Percentiles rank a stretch among this genome's conserved stretches.
Conservation (phyloP, 345 rosid genomes). For the Mangifera indica region DNA sequence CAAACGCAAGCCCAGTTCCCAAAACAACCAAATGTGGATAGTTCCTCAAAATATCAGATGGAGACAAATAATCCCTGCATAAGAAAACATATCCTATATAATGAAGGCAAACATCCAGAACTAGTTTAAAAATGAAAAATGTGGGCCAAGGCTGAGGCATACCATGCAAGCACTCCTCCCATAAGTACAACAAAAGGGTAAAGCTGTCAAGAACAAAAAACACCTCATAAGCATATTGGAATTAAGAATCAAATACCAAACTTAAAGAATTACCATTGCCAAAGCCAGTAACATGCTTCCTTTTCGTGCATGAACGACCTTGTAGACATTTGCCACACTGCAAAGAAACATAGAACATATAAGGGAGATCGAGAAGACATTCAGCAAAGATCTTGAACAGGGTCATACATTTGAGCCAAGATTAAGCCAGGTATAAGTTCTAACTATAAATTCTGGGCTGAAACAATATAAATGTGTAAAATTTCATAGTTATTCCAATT, state of each 20-base stretch:
- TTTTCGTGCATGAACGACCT: constrained; percentile 78
- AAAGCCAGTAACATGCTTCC: constrained; percentile 86
- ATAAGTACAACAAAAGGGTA: constrained; percentile 71
- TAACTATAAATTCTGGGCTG: background rate
- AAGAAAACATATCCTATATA: constrained; percentile 18
- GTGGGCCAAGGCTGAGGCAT: constrained; percentile 22
- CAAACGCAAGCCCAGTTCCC: constrained; percentile 99
- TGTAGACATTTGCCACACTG: constrained; percentile 72
- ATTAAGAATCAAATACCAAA: constrained; percentile 5
- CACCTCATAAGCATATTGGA: constrained; percentile 15
- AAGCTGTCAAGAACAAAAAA: constrained; percentile 52
- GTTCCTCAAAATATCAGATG: constrained; percentile 66
- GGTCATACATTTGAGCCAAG: background rate
- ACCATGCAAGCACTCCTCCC: constrained; percentile 87
- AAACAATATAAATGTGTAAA: background rate
- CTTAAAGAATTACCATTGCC: constrained; percentile 65
- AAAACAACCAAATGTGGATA: constrained; percentile 86
- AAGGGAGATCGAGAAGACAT: constrained; percentile 18
- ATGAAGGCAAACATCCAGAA: constrained; percentile 11
- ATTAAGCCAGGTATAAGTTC: background rate
- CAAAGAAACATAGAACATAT: constrained; percentile 21
- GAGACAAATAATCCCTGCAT: constrained; percentile 76
- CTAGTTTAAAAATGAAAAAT: constrained; percentile 11
- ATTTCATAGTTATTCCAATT: background rate
- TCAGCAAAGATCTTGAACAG: background rate